Evolutionary conservation across 148 eudicot genomes (phyloP).

Genomic region (Diospyros lotus): DNA sequence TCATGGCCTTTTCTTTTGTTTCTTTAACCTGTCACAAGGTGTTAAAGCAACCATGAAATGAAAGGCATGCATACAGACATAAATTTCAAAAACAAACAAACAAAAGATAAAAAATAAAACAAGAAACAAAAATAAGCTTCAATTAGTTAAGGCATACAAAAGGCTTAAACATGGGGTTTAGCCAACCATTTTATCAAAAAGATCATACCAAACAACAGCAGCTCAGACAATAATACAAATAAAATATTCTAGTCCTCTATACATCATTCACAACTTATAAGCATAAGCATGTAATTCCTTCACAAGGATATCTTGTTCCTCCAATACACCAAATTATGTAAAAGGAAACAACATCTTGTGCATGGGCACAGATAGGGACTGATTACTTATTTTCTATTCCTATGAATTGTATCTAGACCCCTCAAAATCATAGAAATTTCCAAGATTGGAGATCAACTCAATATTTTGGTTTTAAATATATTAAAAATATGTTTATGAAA

Average conservation of each 20-base stretch:
- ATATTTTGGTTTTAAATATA: too few species aligned
- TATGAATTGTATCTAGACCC: too few species aligned
- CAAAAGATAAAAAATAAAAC: neutral
- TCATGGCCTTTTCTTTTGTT: slow-evolving; percentile 86
- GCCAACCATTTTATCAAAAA: neutral
- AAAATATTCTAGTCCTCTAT: neutral
- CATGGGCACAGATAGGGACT: too few species aligned
- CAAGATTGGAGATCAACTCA: too few species aligned
- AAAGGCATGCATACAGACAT: neutral
- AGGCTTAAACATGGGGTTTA: neutral
- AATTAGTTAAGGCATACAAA: neutral
- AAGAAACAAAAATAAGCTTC: neutral
- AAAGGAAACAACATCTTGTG: neutral
- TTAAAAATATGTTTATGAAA: too few species aligned
- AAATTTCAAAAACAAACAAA: neutral
- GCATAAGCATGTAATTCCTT: neutral
- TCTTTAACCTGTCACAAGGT: slow-evolving; percentile 67
- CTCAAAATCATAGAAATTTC: too few species aligned
- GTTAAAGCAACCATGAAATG: slow-evolving; percentile 4
- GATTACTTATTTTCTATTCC: too few species aligned
- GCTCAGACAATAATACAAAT: neutral
- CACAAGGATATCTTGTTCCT: neutral
- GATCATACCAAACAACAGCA: neutral
- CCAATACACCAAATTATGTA: slow-evolving; percentile 6
- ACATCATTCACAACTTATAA: neutral